Percentiles rank a stretch among this genome's conserved stretches.
Evolutionary conservation across 768 basidiomycete genomes (phyloP).

Genomic region (Tremella fuciformis): DNA sequence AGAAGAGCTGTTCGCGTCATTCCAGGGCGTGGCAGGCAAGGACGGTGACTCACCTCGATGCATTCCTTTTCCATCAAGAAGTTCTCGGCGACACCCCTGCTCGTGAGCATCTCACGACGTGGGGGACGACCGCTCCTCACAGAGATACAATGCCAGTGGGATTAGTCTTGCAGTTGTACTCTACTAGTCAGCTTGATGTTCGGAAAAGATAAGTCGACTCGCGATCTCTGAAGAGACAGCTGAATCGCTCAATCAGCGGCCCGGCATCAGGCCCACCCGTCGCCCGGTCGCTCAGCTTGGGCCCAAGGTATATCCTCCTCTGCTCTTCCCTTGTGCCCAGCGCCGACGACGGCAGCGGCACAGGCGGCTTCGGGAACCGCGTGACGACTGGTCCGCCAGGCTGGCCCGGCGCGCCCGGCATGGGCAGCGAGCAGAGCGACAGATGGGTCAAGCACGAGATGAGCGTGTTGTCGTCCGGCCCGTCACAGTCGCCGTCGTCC

Average conservation of each 20-base stretch:
- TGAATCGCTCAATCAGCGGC: slow-evolving; percentile 46
- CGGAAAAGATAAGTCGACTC: slow-evolving; percentile 8
- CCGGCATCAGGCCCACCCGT: slow-evolving; percentile 47
- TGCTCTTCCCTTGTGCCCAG: slow-evolving; percentile 35
- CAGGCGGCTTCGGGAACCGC: slow-evolving; percentile 32
- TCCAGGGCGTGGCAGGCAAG: too few species aligned
- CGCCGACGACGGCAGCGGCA: slow-evolving; percentile 19
- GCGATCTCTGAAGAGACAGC: slow-evolving; percentile 47
- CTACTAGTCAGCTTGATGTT: slow-evolving; percentile 12
- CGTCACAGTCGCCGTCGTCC: slow-evolving; percentile 13
- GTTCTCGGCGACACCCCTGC: slow-evolving; percentile 46
- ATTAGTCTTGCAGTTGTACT: slow-evolving; percentile 38
- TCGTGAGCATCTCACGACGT: slow-evolving; percentile 4
- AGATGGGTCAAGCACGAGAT: slow-evolving; percentile 30
- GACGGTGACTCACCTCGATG: slow-evolving; percentile 26
- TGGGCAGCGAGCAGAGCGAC: slow-evolving; percentile 10
- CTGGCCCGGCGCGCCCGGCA: background rate
- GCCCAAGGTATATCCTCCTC: slow-evolving; percentile 39
- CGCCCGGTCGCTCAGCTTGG: slow-evolving; percentile 39
- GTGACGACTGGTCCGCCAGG: slow-evolving; percentile 22
- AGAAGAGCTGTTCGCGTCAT: slow-evolving; percentile 25
- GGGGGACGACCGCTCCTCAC: slow-evolving; percentile 10
- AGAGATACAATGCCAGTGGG: slow-evolving; percentile 48
- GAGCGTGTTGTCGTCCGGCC: slow-evolving; percentile 24
- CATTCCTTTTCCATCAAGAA: slow-evolving; percentile 46